Percentiles rank a stretch among this genome's conserved stretches.
Evolutionary conservation across 768 basidiomycete species (phyloP).

Genomic region (Pholiota conissans): DNA sequence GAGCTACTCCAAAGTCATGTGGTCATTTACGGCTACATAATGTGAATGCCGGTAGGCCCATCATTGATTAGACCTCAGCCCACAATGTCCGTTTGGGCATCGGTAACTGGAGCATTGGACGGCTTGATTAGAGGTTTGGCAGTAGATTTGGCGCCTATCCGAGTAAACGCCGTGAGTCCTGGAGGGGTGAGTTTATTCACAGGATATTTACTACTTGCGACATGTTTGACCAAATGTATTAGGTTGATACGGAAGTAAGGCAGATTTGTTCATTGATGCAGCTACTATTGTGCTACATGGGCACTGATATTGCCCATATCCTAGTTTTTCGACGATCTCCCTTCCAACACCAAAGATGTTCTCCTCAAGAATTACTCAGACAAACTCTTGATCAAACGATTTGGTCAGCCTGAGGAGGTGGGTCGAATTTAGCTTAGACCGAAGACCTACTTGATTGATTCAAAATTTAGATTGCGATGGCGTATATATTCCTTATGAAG

Average conservation of each 20-base stretch:
- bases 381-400: conserved; percentile 3
- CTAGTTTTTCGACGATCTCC: background rate
- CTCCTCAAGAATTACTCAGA: background rate
- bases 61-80: background rate
- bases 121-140: conserved; percentile 2
- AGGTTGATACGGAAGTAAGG: conserved; percentile 3
- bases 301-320: background rate
- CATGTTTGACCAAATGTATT: too few species aligned
- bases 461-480: background rate
- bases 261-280: background rate
- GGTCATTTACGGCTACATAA: too few species aligned
- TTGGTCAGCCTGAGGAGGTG: conserved; percentile 5
- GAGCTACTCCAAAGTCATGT: background rate
- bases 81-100: background rate
- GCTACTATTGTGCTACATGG: too few species aligned
- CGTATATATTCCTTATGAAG: conserved; percentile 10
- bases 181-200: background rate
- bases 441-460: background rate
- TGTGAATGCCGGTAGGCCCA: too few species aligned
- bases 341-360: background rate
- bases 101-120: background rate
- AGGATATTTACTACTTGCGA: too few species aligned
- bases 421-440: background rate
- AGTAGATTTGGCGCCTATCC: conserved; percentile 6
- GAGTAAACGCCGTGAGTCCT: conserved; percentile 3